phyloP scores from a whole-genome alignment of 2,329 filamentous ascomycete genomes.

The Westerdykella aurantiaca region DNA sequence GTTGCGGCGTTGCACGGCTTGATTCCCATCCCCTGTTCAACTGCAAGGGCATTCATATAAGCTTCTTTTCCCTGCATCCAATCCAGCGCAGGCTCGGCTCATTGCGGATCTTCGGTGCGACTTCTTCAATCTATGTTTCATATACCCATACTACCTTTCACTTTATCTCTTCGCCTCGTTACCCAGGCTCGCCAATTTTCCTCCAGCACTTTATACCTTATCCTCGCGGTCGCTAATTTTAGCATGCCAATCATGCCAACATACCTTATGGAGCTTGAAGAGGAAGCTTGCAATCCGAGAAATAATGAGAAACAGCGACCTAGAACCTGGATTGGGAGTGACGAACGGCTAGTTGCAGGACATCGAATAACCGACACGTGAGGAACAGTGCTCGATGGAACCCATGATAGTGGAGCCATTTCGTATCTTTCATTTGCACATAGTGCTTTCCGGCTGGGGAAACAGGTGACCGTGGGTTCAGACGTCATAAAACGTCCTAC shows the following conservation, averaged over 20 bases:
- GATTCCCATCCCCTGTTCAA: slow-evolving; percentile 9
- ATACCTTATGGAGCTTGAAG: slow-evolving; percentile 8
- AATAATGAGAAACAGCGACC: slow-evolving; percentile 15
- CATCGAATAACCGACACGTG: slow-evolving; percentile 16
- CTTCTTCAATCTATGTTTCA: slow-evolving; percentile 28
- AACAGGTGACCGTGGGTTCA: slow-evolving; percentile 10
- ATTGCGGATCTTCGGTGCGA: slow-evolving; percentile 22
- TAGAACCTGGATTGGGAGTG: slow-evolving; percentile 20
- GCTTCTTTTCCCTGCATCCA: slow-evolving; percentile 13
- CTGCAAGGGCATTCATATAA: slow-evolving; percentile 20
- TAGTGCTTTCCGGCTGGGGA: slow-evolving; percentile 15
- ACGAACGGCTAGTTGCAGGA: slow-evolving; percentile 15
- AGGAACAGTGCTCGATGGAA: slow-evolving; percentile 11
- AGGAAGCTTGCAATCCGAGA: slow-evolving; percentile 7
- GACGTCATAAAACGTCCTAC: slow-evolving; percentile 24
- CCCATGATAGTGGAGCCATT: slow-evolving; percentile 9
- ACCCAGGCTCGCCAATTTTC: slow-evolving; percentile 18
- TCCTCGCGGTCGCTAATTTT: slow-evolving; percentile 15
- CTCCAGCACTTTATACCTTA: slow-evolving; percentile 1
- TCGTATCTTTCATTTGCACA: slow-evolving; percentile 34
- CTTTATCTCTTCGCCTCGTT: slow-evolving; percentile 22
- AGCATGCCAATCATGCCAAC: slow-evolving; percentile 20
- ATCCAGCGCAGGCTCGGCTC: slow-evolving; percentile 20
- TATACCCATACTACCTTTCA: slow-evolving; percentile 26
- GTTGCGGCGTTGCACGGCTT: slow-evolving; percentile 6